Evolutionary conservation across 192 early-diverging fungal genomes (phyloP).

Genomic region (Entomortierella parvispora): DNA sequence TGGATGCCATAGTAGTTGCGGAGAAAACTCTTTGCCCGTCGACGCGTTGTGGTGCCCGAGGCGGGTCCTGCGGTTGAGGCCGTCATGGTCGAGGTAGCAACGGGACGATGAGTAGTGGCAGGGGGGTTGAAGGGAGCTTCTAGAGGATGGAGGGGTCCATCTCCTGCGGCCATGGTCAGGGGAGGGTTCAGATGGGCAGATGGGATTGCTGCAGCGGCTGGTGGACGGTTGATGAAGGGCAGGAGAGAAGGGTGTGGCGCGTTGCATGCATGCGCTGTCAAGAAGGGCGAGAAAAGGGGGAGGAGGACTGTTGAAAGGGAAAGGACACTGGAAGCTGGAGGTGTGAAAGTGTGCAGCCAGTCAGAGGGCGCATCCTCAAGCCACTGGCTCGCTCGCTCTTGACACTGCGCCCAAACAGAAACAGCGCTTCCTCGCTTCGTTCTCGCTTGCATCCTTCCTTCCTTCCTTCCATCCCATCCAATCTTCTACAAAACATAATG

Average conservation of each 20-base stretch:
- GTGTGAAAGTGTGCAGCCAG: no score
- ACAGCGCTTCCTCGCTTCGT: no score
- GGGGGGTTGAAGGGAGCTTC: slow-evolving; percentile 7
- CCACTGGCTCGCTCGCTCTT: background rate
- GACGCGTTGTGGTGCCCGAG: slow-evolving; percentile 23
- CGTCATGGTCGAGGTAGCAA: background rate
- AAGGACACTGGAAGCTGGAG: no score
- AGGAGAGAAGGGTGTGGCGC: no score
- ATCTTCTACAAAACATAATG: slow-evolving; percentile 12
- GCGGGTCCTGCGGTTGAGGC: background rate
- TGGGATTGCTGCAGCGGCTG: background rate
- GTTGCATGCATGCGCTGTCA: no score
- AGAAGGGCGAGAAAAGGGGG: no score
- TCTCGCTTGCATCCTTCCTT: slow-evolving; percentile 1
- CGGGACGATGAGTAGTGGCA: background rate
- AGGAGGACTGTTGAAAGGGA: no score
- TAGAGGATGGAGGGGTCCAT: background rate
- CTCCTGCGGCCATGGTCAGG: slow-evolving; percentile 2
- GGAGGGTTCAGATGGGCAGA: background rate
- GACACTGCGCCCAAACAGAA: background rate
- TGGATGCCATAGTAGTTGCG: slow-evolving; percentile 63
- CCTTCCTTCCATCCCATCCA: background rate
- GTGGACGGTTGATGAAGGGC: no score
- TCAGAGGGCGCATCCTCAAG: no score
- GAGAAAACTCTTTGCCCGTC: slow-evolving; percentile 61